These are phyloP conservation scores for Coemansia sp. DNA, from an alignment of 192 early-diverging fungal genomes.

Conservation along the genomic window DNA sequence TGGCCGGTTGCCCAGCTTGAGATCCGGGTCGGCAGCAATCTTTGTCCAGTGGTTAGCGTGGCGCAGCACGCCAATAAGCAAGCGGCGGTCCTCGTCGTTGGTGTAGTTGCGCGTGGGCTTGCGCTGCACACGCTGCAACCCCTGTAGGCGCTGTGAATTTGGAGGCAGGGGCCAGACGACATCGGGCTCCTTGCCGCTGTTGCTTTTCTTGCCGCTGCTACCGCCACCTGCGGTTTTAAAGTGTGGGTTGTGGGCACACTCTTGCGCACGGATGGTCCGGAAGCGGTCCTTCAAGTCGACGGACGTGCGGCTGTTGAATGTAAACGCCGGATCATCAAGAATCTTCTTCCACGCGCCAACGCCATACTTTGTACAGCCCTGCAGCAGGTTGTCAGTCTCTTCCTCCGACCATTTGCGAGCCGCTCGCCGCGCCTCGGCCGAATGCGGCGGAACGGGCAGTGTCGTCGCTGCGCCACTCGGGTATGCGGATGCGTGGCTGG, in stretches of 20 bases:
- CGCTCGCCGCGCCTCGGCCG: slow-evolving; percentile 28
- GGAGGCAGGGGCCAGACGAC: slow-evolving; percentile 54
- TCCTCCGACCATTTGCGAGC: slow-evolving; percentile 52
- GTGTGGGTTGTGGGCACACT: slow-evolving; percentile 44
- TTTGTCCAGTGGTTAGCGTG: slow-evolving; percentile 53
- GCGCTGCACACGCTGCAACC: slow-evolving; percentile 48
- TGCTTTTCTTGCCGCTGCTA: not conserved
- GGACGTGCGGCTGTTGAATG: slow-evolving; percentile 50
- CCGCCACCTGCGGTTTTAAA: slow-evolving; percentile 18
- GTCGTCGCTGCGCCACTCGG: not conserved
- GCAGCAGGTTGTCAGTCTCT: slow-evolving; percentile 41
- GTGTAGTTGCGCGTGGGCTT: slow-evolving; percentile 55
- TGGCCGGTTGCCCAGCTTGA: slow-evolving; percentile 38
- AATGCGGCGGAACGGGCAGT: not conserved
- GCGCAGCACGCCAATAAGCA: slow-evolving; percentile 43
- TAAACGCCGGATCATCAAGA: slow-evolving; percentile 40
- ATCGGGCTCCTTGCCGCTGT: slow-evolving; percentile 39
- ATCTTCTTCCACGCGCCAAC: slow-evolving; percentile 55
- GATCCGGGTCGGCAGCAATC: slow-evolving; percentile 46
- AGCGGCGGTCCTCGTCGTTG: slow-evolving; percentile 43
- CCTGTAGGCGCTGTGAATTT: slow-evolving; percentile 49
- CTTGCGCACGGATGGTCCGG: slow-evolving; percentile 50
- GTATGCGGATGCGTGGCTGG: slow-evolving; percentile 20
- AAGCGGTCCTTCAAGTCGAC: slow-evolving; percentile 53
- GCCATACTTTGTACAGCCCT: slow-evolving; percentile 47